phyloP scores from a whole-genome alignment of 352 stramenopile genomes.

The Phytophthora rubi region DNA sequence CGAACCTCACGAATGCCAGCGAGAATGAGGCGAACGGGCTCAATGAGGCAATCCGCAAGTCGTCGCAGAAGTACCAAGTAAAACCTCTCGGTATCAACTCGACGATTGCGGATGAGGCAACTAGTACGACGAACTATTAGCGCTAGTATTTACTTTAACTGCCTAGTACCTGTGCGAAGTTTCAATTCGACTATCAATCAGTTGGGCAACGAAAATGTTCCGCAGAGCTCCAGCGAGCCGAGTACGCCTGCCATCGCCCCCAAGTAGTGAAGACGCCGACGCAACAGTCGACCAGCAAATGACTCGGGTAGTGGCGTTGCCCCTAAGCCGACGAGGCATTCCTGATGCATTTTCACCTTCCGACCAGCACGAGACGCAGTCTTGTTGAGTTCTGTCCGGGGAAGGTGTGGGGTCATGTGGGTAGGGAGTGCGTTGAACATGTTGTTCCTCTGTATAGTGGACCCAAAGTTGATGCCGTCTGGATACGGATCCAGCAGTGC shows the following conservation, averaged over 20 bases:
- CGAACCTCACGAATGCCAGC: not conserved
- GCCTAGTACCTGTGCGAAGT: too few species aligned
- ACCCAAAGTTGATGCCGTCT: not conserved
- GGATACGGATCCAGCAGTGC: conserved; percentile 2
- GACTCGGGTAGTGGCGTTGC: not conserved
- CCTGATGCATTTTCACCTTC: not conserved
- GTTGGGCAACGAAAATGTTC: not conserved
- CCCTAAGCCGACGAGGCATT: conserved; percentile 1
- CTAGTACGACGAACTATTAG: conserved; percentile 11
- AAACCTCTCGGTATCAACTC: conserved; percentile 12
- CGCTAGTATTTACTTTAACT: not conserved
- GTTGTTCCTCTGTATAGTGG: conserved; percentile 1
- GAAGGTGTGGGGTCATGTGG: not conserved
- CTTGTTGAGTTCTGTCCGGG: conserved; percentile 2
- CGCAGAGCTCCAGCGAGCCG: not conserved
- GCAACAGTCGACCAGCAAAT: conserved; percentile 1
- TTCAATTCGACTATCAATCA: not conserved
- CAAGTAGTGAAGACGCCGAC: not conserved
- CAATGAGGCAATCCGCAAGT: not conserved
- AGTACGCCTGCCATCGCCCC: not conserved
- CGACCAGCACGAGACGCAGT: not conserved
- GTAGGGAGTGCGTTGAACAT: conserved; percentile 1
- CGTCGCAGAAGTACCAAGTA: conserved; percentile 24
- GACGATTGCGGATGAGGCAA: not conserved
- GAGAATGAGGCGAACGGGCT: not conserved